Percentiles rank a stretch among this genome's conserved stretches.
Conservation (phyloP, 257 asterid species). For the Nicotiana obtusifolia region DNA sequence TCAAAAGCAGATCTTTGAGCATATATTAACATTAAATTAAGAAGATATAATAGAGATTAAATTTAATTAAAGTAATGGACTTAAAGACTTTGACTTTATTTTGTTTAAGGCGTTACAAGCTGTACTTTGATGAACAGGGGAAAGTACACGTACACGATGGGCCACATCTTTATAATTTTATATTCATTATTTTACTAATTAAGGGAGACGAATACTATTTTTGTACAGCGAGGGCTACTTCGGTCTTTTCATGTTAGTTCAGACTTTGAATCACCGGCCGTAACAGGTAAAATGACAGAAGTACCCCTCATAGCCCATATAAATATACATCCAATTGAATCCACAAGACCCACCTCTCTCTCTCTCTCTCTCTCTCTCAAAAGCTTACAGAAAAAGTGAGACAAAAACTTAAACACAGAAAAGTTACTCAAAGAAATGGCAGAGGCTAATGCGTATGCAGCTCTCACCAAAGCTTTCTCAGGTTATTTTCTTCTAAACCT, state of each 20-base stretch:
- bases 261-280: neutral
- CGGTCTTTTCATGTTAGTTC: neutral
- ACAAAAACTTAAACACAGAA: neutral
- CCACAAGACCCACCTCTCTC: neutral
- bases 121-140: neutral
- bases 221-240: neutral
- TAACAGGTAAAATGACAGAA: neutral
- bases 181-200: no score
- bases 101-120: neutral
- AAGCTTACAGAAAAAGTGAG: no score
- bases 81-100: neutral
- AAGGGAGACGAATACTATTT: neutral
- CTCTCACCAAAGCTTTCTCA: conserved; percentile 63
- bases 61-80: neutral
- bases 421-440: conserved; percentile 31
- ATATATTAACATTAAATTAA: neutral
- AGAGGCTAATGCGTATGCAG: conserved; percentile 42
- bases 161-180: neutral
- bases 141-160: neutral
- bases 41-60: neutral
- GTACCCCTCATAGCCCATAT: neutral
- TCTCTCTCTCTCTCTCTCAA: neutral
- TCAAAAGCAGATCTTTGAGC: neutral
- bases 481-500: conserved; percentile 27
- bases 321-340: neutral